Evolutionary conservation across 1,284 basidiomycete genomes (phyloP).

Genomic region (Veloboletus limbatus): DNA sequence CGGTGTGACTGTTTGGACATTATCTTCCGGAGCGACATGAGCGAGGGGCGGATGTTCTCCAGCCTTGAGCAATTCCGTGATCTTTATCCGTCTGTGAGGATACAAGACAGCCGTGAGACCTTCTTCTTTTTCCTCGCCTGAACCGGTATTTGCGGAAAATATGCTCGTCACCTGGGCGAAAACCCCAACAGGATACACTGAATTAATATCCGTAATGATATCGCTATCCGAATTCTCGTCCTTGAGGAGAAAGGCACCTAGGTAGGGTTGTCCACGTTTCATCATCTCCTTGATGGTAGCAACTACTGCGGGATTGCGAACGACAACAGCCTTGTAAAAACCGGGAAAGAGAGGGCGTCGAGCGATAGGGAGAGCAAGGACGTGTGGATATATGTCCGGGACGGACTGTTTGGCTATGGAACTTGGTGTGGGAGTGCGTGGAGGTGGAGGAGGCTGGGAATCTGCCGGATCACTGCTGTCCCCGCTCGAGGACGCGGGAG

Average conservation of each 20-base stretch:
- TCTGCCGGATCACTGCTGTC: conserved; percentile 30
- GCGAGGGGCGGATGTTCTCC: conserved; percentile 49
- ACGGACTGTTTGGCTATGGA: conserved; percentile 81
- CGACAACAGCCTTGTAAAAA: conserved; percentile 96
- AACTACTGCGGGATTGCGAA: conserved; percentile 88
- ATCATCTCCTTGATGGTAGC: conserved; percentile 96
- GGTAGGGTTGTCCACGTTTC: conserved; percentile 94
- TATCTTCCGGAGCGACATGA: conserved; percentile 44
- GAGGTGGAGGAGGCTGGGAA: conserved; percentile 36
- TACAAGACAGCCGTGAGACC: conserved; percentile 94
- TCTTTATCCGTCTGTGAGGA: conserved; percentile 89
- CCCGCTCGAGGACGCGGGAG: conserved; percentile 29
- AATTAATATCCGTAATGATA: conserved; percentile 84
- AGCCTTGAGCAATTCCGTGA: conserved; percentile 82
- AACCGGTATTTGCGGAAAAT: conserved; percentile 70
- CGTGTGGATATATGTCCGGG: conserved; percentile 89
- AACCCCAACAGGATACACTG: conserved; percentile 93
- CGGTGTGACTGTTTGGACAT: conserved; percentile 47
- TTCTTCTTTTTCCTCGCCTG: conserved; percentile 71
- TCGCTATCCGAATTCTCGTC: conserved; percentile 93
- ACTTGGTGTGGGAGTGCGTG: conserved; percentile 42
- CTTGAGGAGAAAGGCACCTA: conserved; percentile 97
- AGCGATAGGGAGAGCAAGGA: conserved; percentile 94
- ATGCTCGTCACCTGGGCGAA: conserved; percentile 98
- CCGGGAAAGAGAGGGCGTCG: conserved; percentile 95